Evolutionary conservation across 2,329 filamentous ascomycete genomes (phyloP), one percentile per base, ranked within the genome.

Genomic region (Rutstroemia sp.): DNA sequence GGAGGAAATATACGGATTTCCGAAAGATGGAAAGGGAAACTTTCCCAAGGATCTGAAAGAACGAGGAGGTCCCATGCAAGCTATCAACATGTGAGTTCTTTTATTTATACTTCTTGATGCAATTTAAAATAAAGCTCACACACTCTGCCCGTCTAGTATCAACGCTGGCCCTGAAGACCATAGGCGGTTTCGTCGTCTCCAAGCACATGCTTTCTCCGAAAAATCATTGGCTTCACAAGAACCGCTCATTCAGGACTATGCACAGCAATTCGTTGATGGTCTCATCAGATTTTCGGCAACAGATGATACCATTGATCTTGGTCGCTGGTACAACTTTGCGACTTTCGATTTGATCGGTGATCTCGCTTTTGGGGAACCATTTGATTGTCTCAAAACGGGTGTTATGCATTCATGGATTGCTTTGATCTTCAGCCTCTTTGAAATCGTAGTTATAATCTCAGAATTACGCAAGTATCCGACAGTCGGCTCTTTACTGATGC

Each of bases 291-390:
- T 53, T 5, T 54, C 51, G 5, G 42, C 55, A n/a, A 16, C 44
- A 8, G 27, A 54, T 1, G 14, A 30, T 6, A 45, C 16, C 2
- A 41, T 57, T 16, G 10, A 52, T 12, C 8, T 73, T 58, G 62
- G 59, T 5, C 58, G 66, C 54, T 73, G 71, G 70, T 71, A 60
- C 56, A 67, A 70, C 39, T 69, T 65, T 57, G 50, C 66, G 1
- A 67, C 70, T 1, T 73, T 74, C 57, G 72, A 73, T 58, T 63
- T 73, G 21, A 68, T 73, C 41, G 72, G 73, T 16, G 74, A 76
- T 56, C 67, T 77, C 38, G 68, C 74, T 0, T 77, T 76, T 59
- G 75, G 73, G 14, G 70, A 74, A 56, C 69, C 70, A 1, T 75
- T 73, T 58, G 62, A 61, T 14, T 68, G 65, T 56, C 58, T 73